These are phyloP conservation scores for Coccomyxa sp. DNA, from an alignment of 139 green algal species.

Conservation along the genomic window DNA sequence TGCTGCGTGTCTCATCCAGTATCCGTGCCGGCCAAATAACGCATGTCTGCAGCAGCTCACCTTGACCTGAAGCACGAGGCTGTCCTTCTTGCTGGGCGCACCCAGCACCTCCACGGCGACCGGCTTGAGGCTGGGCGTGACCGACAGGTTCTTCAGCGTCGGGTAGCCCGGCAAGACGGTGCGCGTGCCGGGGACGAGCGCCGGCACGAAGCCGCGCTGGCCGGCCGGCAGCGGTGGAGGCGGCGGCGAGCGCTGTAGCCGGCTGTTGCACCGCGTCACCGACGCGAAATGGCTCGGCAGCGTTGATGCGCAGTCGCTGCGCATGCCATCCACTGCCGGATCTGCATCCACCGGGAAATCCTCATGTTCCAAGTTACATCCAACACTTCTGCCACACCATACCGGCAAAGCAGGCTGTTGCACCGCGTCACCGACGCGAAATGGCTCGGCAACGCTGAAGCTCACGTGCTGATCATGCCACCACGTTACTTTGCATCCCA, in stretches of 20 bases:
- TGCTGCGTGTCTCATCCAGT: no score
- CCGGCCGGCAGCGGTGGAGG: constrained; percentile 55
- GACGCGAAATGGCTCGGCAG: constrained; percentile 52
- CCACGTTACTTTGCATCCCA: no score
- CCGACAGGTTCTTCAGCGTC: constrained; percentile 59
- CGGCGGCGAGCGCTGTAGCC: constrained; percentile 30
- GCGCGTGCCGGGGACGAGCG: constrained; percentile 44
- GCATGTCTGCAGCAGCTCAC: not conserved
- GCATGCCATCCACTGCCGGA: no score
- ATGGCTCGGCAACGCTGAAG: constrained; percentile 59
- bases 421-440: constrained; percentile 32
- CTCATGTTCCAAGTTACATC: no score
- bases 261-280: constrained; percentile 34
- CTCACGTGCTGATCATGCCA: constrained; percentile 38
- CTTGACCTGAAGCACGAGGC: constrained; percentile 64
- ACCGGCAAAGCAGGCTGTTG: constrained; percentile 32
- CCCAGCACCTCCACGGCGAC: constrained; percentile 80
- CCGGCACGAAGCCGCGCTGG: constrained; percentile 62
- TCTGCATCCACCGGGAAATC: no score
- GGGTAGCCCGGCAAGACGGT: constrained; percentile 57
- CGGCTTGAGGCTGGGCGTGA: constrained; percentile 35
- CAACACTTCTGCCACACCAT: no score
- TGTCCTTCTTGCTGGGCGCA: constrained; percentile 72
- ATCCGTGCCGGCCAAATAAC: no score
- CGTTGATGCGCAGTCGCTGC: constrained; percentile 60